These are phyloP conservation scores for Pinus albicaulis DNA, from an alignment of 75 land plant genomes.

Conservation along the genomic window DNA sequence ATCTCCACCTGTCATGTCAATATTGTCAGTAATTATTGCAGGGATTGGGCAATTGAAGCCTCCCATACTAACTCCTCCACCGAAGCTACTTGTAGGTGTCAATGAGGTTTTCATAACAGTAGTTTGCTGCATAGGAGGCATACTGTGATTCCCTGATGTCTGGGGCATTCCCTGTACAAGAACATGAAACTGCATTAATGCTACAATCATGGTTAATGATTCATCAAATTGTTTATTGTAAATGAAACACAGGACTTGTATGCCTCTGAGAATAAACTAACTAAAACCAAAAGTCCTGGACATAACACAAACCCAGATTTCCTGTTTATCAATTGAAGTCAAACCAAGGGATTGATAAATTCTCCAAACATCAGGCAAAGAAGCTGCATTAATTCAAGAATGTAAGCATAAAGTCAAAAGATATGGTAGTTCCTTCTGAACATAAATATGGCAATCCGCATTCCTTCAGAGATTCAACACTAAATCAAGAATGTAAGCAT, in stretches of 20 bases:
- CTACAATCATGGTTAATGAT: neutral
- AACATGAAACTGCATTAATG: neutral
- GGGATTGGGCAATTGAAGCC: conserved; percentile 30
- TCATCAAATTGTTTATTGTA: neutral
- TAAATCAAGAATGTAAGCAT: too few species aligned
- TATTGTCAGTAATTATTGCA: conserved; percentile 20
- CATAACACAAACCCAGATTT: neutral
- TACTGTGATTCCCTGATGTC: conserved; percentile 8
- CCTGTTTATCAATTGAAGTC: neutral
- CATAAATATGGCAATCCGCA: neutral
- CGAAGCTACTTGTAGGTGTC: conserved; percentile 12
- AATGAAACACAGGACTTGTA: neutral
- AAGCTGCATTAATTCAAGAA: neutral
- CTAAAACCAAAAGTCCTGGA: neutral
- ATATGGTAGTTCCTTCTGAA: neutral
- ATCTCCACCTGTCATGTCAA: conserved; percentile 28
- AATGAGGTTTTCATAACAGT: conserved; percentile 6
- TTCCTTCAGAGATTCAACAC: too few species aligned
- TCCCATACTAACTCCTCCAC: conserved; percentile 9
- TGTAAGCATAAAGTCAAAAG: neutral
- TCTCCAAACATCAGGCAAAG: neutral
- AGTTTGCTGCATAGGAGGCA: conserved; percentile 7
- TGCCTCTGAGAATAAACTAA: neutral
- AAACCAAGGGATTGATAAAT: neutral
- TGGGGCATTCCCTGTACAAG: conserved; percentile 7